Percentiles rank a stretch among this genome's conserved stretches.
Conservation (phyloP, 108 stramenopile genomes). For the Skeletonema menzelii region DNA sequence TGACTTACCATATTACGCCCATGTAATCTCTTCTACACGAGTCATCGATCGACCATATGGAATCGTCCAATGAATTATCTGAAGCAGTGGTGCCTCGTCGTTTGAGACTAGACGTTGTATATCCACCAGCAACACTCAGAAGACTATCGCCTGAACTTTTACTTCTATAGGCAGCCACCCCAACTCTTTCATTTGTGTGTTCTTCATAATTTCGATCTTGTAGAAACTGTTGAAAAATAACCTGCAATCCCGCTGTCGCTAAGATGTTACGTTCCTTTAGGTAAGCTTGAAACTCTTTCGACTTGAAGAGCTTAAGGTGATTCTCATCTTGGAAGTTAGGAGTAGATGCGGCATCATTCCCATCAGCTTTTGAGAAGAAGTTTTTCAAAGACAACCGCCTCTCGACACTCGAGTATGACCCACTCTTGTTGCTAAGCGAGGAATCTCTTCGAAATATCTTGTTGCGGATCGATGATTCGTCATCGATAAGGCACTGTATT, state of each 20-base stretch:
- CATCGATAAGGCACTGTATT: not conserved
- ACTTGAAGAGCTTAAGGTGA: not conserved
- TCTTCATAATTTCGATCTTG: not conserved
- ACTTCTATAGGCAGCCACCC: not conserved
- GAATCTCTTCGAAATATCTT: not conserved
- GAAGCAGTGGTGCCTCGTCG: not conserved
- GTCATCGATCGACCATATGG: not conserved
- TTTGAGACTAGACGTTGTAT: not conserved
- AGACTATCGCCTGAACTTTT: not conserved
- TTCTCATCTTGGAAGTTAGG: not conserved
- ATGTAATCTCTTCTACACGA: not conserved
- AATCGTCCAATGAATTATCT: not conserved
- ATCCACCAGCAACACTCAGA: not conserved
- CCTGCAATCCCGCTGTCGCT: not conserved
- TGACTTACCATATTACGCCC: not conserved
- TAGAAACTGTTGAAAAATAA: not conserved
- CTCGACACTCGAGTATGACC: not conserved
- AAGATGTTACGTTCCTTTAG: not conserved
- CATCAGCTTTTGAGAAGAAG: not conserved
- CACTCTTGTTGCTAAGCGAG: not conserved
- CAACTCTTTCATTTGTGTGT: not conserved
- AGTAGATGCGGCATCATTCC: not conserved
- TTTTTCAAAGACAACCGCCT: not conserved
- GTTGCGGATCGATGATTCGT: not conserved
- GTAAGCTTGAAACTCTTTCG: not conserved